Conservation (phyloP, 345 rosid genomes). For the Reutealis trisperma region DNA sequence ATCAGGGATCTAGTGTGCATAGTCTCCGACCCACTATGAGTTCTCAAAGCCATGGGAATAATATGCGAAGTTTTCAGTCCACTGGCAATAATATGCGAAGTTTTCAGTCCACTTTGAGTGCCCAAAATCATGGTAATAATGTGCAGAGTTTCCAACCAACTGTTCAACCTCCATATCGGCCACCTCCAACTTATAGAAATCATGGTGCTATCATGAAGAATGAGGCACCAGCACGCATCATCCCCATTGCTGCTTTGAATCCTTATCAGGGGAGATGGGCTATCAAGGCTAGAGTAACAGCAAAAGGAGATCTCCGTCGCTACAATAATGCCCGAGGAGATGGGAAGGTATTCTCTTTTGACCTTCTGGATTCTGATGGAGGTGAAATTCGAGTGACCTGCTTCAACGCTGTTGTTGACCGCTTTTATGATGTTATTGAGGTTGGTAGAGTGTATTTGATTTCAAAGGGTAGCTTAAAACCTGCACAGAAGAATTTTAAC, state of each 20-base stretch:
- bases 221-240: constrained; percentile 80
- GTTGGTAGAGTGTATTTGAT: constrained; percentile 80
- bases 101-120: constrained; percentile 5
- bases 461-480: constrained; percentile 84
- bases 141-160: constrained; percentile 54
- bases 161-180: constrained; percentile 80
- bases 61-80: constrained; percentile 13
- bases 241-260: constrained; percentile 46
- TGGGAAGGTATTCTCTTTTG: constrained; percentile 90
- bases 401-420: constrained; percentile 84
- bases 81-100: constrained; percentile 20
- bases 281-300: constrained; percentile 89
- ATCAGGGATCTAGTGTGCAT: constrained; percentile 19
- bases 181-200: constrained; percentile 69
- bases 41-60: constrained; percentile 22
- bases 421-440: constrained; percentile 70
- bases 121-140: constrained; percentile 39
- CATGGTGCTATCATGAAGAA: constrained; percentile 84
- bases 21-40: constrained; percentile 50
- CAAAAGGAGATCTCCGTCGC: constrained; percentile 83
- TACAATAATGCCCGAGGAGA: constrained; percentile 91
- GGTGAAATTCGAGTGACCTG: constrained; percentile 91
- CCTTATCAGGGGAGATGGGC: constrained; percentile 80
- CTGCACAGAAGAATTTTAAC: constrained; percentile 86
- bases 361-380: constrained; percentile 88